Base-by-base conservation (phyloP, 345 rosid genomes). In the Citrus reticulata region DNA sequence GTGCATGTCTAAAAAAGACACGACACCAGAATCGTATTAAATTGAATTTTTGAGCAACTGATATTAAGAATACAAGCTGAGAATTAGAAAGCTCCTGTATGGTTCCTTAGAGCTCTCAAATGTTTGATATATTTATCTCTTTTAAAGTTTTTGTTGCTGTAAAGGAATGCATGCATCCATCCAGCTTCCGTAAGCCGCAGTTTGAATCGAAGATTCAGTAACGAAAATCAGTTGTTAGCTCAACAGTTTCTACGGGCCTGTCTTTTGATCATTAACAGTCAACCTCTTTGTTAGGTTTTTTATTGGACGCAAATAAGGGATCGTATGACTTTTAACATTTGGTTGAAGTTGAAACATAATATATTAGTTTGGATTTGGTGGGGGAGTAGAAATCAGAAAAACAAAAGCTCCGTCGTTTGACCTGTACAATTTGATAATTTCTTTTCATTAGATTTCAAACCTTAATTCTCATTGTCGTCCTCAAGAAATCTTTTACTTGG, bases 341-440 rank as follows among this genome's bases (percentile, higher is more conserved):
- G 34, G 57, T 62, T 10, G 27, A 54, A 68, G 77, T 83, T 79
- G 83, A 51, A 70, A 57, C 11, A 77, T 46, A 46, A 3, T 2
- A 2, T 46, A 11, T 78, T 76, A 63, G 61, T 58, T 42, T 30
- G 60, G 79, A 64, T 86, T 82, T 72, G 87, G 85, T 82, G 49
- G 35, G 59, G 9, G 22, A 51, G 65, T n/a, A 17, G 74, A 70
- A 29, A 46, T 46, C 0, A 13, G 4, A 46, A 11, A 3, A 46
- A 1, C 17, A 11, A 3, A 10, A 22, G 35, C 1, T 0, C 16
- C 9, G 17, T 51, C 57, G 14, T 51, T 51, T 17, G 57, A 9
- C 57, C 20, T 16, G 19, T 5, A 51, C 16, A 0, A 42, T 11
- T 42, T 51, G 10, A 51, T 0, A 4, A 51, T 16, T 54, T 17